These are phyloP conservation scores for Termitomyces sp. DNA, from an alignment of 768 basidiomycete genomes.

Conservation along the genomic window DNA sequence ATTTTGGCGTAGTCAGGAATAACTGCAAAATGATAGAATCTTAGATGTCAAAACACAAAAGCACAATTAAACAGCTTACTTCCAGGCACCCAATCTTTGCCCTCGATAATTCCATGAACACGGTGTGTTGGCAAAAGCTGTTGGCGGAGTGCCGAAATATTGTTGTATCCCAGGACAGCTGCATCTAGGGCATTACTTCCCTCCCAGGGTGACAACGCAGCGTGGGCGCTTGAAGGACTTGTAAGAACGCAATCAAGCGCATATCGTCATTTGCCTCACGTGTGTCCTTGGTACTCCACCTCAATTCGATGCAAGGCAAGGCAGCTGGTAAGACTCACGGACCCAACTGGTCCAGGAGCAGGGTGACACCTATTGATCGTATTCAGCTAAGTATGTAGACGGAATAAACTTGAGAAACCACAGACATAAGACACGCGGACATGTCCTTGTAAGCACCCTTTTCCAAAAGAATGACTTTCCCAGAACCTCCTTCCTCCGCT, in stretches of 20 bases:
- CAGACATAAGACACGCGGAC: conserved; percentile 75
- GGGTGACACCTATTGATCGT: conserved; percentile 68
- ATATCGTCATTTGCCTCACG: conserved; percentile 39
- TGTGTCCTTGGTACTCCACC: conserved; percentile 72
- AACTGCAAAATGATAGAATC: conserved; percentile 39
- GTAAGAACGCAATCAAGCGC: neutral
- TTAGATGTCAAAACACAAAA: neutral
- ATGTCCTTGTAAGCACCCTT: conserved; percentile 74
- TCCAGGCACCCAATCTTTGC: conserved; percentile 73
- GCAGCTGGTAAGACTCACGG: conserved; percentile 61
- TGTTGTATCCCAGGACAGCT: conserved; percentile 81
- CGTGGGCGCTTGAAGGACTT: conserved; percentile 59
- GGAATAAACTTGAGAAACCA: neutral
- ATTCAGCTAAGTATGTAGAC: neutral
- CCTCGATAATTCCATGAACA: conserved; percentile 77
- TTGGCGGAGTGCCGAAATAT: conserved; percentile 77
- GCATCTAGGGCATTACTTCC: conserved; percentile 84
- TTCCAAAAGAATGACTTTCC: conserved; percentile 70
- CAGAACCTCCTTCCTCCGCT: conserved; percentile 81
- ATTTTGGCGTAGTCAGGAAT: conserved; percentile 82
- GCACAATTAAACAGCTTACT: conserved; percentile 37
- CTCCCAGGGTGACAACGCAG: conserved; percentile 81
- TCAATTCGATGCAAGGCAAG: conserved; percentile 60
- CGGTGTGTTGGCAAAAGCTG: conserved; percentile 77
- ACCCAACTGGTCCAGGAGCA: conserved; percentile 70